Evolutionary conservation across 2,329 filamentous ascomycete genomes (phyloP), one percentile per base, ranked within the genome.

Genomic region (Colletotrichum aenigma): DNA sequence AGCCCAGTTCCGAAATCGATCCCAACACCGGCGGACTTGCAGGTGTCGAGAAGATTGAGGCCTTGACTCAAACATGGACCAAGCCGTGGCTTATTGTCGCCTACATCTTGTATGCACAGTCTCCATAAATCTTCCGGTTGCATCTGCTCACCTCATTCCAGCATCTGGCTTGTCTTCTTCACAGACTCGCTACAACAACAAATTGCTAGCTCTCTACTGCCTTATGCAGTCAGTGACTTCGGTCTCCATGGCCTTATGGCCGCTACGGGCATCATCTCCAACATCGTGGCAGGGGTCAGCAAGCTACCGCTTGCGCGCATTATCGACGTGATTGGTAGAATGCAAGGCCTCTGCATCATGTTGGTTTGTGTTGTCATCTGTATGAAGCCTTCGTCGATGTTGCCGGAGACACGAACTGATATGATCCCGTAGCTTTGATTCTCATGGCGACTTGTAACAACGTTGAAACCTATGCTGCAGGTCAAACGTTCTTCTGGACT

Each of bases 401-500:
- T 24, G 16, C n/a, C 13, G 43, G 10, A 21, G 43, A 48, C 16
- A 18, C 30, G 34, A 4, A 28, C 72, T 86, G 38, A 82, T 79
- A 71, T 84, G 87, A 70, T 82, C 89, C 66, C 84, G 86, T 9
- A 71, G 70, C 70, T 6, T 38, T 91, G 76, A 85, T 91, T 65
- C 85, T 93, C 79, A 91, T 91, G 85, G 91, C 92, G n/a, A 85
- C 86, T 0, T 92, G 87, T 80, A 84, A 87, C 7, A 87, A 86
- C 61, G 84, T 91, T 26, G 83, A 87, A 43, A 88, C 87, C 1
- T 92, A 82, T 69, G 81, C 80, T 5, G 81, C 81, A 10, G 81
- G 80, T 3, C 79, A 91, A 77, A 90, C 93, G 6, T 90, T 93
- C 75, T 92, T 92, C 79, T 88, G 87, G 72, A 86, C 90, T 52